Base-by-base conservation (phyloP, 2,329 filamentous ascomycete species). In the Cadophora luteo-olivacea region DNA sequence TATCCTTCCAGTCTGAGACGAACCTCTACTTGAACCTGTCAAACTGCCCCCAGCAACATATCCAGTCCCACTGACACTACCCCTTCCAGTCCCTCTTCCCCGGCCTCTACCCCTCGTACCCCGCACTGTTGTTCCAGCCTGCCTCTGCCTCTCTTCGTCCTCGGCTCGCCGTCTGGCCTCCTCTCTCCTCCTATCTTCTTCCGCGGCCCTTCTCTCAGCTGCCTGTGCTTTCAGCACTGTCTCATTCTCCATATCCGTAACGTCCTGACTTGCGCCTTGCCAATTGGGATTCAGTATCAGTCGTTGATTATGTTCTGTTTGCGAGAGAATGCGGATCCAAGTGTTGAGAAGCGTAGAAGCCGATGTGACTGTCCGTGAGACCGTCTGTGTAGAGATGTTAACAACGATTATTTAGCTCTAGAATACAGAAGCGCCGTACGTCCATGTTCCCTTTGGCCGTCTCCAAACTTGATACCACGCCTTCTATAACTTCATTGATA, bases 241-340 rank as follows among this genome's bases (percentile, higher is more conserved):
- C 78, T 98, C 95, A 65, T 89, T 90, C 80, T 98, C 95, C 66
- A 94, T 87, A 69, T 97, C 93, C n/a, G 88, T 85, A 49, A 97
- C 81, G 80, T 99, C 96, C 76, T 94, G 89, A 4, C 89, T 92
- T 33, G 94, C 92, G 67, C 96, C 96, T 77, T 95, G 91, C 94
- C 95, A 99, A 68, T 89, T 85, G 1, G 93, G 92, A 77, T 97
- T 92, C 57, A 98, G 85, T 55, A 99, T 91, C 62, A 99, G 84
- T 29, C 96, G 90, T 79, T 98, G 94, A 78, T 97, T 98, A 81
- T 99, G 96, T 81, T 99, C 96, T 4, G 96, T 97, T 80, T 99
- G 96, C 7, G 93, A 96, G 14, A 99, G 87, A 73, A 99, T 97
- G 64, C 94, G 90, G 9, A 94, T 97, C 95, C 95, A 99, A 19